Conservation (phyloP, 2,329 filamentous ascomycete species). For the Mollisiaceae sp. region DNA sequence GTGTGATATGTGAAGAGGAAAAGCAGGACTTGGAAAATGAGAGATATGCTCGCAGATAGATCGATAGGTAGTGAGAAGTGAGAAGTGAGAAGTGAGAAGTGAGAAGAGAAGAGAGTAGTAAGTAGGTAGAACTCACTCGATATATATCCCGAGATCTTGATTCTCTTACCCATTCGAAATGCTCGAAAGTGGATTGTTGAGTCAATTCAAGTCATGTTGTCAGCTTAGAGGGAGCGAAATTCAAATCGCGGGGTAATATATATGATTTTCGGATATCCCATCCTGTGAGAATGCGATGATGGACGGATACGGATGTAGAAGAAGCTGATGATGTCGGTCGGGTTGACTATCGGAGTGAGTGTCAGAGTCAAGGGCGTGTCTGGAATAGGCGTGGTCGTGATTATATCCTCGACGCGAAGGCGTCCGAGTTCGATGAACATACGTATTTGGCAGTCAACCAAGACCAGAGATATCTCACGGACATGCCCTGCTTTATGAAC, state of each 20-base stretch:
- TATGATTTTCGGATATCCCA: neutral
- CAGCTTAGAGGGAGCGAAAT: neutral
- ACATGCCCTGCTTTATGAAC: too few relatives aligned
- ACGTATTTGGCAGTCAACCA: too few relatives aligned
- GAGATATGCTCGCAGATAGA: neutral
- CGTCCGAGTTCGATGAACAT: too few relatives aligned
- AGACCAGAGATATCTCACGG: too few relatives aligned
- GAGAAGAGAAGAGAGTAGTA: neutral
- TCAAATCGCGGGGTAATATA: neutral
- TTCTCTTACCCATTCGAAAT: neutral
- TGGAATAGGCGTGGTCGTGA: neutral
- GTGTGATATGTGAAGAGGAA: too few relatives aligned
- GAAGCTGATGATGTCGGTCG: neutral
- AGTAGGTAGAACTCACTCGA: neutral
- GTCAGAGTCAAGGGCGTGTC: neutral
- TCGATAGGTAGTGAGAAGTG: too few relatives aligned
- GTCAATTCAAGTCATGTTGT: neutral
- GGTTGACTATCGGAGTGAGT: neutral
- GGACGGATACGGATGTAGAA: neutral
- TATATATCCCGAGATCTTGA: neutral
- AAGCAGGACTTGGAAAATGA: neutral
- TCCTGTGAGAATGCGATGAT: neutral
- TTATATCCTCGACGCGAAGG: neutral
- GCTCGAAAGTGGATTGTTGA: neutral
- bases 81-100: too few relatives aligned